Conservation (phyloP, 192 early-diverging fungal genomes). For the Spinellus fusiger region DNA sequence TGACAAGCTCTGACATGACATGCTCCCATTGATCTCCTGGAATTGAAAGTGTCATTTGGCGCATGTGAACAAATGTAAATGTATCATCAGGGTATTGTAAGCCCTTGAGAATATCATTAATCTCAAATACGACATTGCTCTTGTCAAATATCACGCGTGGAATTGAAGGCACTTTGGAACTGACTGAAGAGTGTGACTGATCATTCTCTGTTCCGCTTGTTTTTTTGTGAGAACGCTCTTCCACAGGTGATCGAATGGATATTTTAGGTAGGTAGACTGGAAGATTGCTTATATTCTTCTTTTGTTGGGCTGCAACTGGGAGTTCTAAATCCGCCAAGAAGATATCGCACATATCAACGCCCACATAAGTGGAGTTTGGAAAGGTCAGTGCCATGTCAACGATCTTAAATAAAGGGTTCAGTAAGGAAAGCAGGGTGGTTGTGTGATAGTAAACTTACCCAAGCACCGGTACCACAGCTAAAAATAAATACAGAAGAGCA, state of each 20-base stretch:
- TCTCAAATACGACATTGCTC: slow-evolving; percentile 13
- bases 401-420: background rate
- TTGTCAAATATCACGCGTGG: background rate
- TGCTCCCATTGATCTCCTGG: slow-evolving; percentile 9
- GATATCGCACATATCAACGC: slow-evolving; percentile 38
- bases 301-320: background rate
- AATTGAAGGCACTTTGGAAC: background rate
- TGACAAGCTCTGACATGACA: slow-evolving; percentile 2
- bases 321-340: slow-evolving; percentile 9
- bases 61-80: slow-evolving; percentile 21
- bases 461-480: slow-evolving; percentile 20
- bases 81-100: slow-evolving; percentile 7
- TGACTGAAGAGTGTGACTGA: background rate
- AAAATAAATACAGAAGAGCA: background rate
- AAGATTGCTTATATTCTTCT: background rate
- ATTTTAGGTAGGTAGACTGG: background rate
- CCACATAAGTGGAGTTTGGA: slow-evolving; percentile 38
- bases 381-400: slow-evolving; percentile 43
- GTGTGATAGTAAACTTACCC: slow-evolving; percentile 3
- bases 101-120: slow-evolving; percentile 13
- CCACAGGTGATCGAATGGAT: background rate
- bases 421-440: background rate
- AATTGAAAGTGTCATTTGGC: slow-evolving; percentile 8
- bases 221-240: no score
- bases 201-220: no score